Conservation (phyloP, 2,329 filamentous ascomycete genomes). For the Emericellopsis cladophorae region DNA sequence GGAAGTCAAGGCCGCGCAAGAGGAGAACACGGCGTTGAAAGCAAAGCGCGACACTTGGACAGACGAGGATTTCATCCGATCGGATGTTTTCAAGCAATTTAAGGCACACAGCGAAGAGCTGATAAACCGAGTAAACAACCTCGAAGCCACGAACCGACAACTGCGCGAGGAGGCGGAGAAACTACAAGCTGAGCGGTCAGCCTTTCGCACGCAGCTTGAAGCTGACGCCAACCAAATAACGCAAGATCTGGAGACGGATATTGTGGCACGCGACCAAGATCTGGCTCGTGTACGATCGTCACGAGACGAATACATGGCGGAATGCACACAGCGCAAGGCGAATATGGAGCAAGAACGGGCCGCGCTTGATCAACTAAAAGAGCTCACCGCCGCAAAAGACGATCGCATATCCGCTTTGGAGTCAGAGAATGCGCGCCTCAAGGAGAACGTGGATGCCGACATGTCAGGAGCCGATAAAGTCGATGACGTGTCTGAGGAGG, state of each 20-base stretch:
- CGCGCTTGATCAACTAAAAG: constrained; percentile 62
- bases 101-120: constrained; percentile 86
- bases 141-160: constrained; percentile 80
- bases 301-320: constrained; percentile 75
- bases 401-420: constrained; percentile 73
- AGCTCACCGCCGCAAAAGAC: constrained; percentile 67
- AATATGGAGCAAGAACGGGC: constrained; percentile 64
- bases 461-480: constrained; percentile 32
- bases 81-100: constrained; percentile 85
- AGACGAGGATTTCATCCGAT: constrained; percentile 89
- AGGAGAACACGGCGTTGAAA: constrained; percentile 68
- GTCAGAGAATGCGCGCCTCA: constrained; percentile 64
- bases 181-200: constrained; percentile 70
- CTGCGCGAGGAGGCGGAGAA: constrained; percentile 77
- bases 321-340: constrained; percentile 67
- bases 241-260: constrained; percentile 68
- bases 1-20: constrained; percentile 61
- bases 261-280: constrained; percentile 72
- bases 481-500: constrained; percentile 51
- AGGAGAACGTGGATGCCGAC: constrained; percentile 31
- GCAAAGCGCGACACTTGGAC: constrained; percentile 57
- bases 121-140: constrained; percentile 79
- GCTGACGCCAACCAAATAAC: constrained; percentile 62
- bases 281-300: constrained; percentile 72
- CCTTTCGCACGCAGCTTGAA: constrained; percentile 70